These are phyloP conservation scores for Chenopodium suecicum DNA, from an alignment of 148 eudicot species.

Conservation along the genomic window DNA sequence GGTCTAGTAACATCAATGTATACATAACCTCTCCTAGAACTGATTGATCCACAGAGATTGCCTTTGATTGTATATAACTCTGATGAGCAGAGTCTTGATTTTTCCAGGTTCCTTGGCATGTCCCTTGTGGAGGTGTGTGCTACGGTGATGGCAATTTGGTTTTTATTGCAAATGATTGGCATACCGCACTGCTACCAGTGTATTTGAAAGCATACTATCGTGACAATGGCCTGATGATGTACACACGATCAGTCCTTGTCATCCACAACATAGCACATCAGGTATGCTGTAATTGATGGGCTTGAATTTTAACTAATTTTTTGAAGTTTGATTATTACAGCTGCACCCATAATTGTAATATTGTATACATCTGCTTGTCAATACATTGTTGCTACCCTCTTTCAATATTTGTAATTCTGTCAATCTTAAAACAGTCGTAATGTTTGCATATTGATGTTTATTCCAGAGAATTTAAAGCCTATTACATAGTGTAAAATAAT, in stretches of 20 bases:
- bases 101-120: conserved; percentile 93
- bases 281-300: conserved; percentile 44
- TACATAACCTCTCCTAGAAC: neutral
- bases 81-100: neutral
- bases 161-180: conserved; percentile 99
- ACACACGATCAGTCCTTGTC: conserved; percentile 82
- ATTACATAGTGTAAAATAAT: too few species aligned
- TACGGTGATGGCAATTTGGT: conserved; percentile 98
- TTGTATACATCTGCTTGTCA: neutral
- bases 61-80: neutral
- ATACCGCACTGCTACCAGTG: conserved; percentile 90
- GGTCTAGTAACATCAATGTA: neutral
- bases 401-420: neutral
- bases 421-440: neutral
- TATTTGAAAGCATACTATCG: conserved; percentile 96
- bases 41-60: neutral
- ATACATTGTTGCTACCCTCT: neutral
- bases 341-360: neutral
- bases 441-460: neutral
- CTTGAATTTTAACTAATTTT: neutral
- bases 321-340: neutral
- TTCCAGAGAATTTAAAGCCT: neutral
- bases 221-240: conserved; percentile 79
- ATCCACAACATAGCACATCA: conserved; percentile 97
- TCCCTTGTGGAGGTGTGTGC: conserved; percentile 95